Base-by-base conservation (phyloP, 2,329 filamentous ascomycete genomes). In the Sporothrix curviconia region DNA sequence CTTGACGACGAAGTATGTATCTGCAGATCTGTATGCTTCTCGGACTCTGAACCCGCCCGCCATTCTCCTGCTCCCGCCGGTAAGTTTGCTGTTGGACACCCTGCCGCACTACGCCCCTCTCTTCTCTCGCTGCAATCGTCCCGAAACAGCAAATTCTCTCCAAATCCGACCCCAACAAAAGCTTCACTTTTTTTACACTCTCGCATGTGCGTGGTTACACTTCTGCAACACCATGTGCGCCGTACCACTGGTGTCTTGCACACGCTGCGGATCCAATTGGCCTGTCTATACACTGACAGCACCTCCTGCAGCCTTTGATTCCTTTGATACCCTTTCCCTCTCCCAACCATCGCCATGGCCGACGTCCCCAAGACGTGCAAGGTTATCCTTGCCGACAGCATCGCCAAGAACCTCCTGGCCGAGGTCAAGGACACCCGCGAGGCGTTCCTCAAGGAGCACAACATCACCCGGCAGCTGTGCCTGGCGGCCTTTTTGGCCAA, bases 401-500 rank as follows among this genome's bases (percentile, higher is more conserved):
- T 99, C 67, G 90, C 92, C 64, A 94, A 91, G 75, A 80, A 79
- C 56, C 79, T 96, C 53, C 80, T 95, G 55, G 75, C 76, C 25
- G 92, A 96, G 75, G 89, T 95, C 60, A 79, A 84, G 64, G 82
- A 88, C 59, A 89, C 87, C 7, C 77, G 96, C 60, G 81, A 82
- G 67, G 86, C 84, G 63, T 77, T 95, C 49, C 79, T 86, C 67
- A 19, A 56, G 56, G 83, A 81, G 63, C 76, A 71, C 34, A 69
- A 70, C 60, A 72, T 72, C 59, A 65, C 69, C 42, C 76, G 60
- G 7, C 49, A 85, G 69, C 92, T 94, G 34, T 85, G 88, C 61
- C 81, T 99, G 55, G 89, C 92, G 44, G 94, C 92, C 59, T 96
- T 96, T 73, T 79, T 99, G 57, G 91, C 92, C 64, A 97, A 96